These are phyloP conservation scores for Alternaria burnsii DNA, from an alignment of 2,329 filamentous ascomycete species.

Conservation along the genomic window DNA sequence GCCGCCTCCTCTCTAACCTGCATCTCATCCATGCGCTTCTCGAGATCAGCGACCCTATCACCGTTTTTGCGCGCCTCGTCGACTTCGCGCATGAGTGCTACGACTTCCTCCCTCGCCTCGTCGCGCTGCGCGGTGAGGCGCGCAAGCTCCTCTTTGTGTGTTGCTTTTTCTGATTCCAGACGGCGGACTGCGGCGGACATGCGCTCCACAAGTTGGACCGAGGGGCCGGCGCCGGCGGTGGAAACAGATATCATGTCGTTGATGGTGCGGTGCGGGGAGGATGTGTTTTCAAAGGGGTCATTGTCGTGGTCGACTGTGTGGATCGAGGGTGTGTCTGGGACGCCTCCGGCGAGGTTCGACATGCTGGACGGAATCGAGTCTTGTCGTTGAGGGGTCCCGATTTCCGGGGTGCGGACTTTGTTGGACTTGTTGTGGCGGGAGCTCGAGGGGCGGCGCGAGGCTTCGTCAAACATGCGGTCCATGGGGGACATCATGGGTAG, in stretches of 20 bases:
- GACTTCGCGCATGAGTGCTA: slow-evolving; percentile 84
- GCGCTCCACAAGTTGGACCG: slow-evolving; percentile 92
- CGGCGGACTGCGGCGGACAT: slow-evolving; percentile 94
- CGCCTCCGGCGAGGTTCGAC: slow-evolving; percentile 40
- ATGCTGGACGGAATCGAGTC: slow-evolving; percentile 46
- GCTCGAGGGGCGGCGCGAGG: slow-evolving; percentile 47
- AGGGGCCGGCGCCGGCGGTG: slow-evolving; percentile 88
- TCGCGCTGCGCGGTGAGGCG: slow-evolving; percentile 86
- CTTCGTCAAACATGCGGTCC: slow-evolving; percentile 48
- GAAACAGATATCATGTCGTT: slow-evolving; percentile 85
- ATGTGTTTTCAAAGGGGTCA: slow-evolving; percentile 63
- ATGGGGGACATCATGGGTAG: slow-evolving; percentile 46
- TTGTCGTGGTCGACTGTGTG: slow-evolving; percentile 54
- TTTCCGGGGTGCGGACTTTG: slow-evolving; percentile 48
- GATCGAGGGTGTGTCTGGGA: slow-evolving; percentile 57
- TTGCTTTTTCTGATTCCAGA: slow-evolving; percentile 90
- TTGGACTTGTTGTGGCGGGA: slow-evolving; percentile 42
- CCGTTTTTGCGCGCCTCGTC: slow-evolving; percentile 73
- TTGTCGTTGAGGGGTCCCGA: slow-evolving; percentile 45
- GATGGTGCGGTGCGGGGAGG: slow-evolving; percentile 71
- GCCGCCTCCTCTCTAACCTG: slow-evolving; percentile 87
- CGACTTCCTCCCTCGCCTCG: slow-evolving; percentile 90
- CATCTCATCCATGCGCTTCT: slow-evolving; percentile 72
- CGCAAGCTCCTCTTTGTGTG: slow-evolving; percentile 81
- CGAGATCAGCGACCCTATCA: slow-evolving; percentile 68